phyloP scores from a whole-genome alignment of 495 filamentous ascomycete genomes.

The Bacidia gigantensis region DNA sequence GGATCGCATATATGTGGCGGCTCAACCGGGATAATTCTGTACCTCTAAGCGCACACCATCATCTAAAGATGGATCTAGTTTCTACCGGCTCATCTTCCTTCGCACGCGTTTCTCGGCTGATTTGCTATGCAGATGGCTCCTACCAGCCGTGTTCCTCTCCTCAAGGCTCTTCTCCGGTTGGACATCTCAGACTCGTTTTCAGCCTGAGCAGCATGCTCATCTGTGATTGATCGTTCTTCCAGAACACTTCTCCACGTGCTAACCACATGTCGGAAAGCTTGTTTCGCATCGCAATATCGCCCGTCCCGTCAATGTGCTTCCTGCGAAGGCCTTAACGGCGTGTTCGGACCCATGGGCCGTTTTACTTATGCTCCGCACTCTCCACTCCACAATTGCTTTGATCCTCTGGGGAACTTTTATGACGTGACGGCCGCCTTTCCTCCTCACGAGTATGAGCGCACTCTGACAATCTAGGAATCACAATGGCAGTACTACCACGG shows the following conservation, averaged over 20 bases:
- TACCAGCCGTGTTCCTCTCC: not conserved
- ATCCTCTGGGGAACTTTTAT: not conserved
- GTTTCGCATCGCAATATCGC: not conserved
- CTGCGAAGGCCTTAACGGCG: not conserved
- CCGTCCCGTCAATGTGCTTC: not conserved
- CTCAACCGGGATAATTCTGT: not conserved
- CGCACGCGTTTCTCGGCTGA: not conserved
- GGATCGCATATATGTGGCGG: not conserved
- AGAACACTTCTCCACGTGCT: not conserved
- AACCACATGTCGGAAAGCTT: not conserved
- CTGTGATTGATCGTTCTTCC: not conserved
- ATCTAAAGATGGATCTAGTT: not conserved
- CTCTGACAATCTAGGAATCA: not conserved
- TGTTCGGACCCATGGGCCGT: not conserved
- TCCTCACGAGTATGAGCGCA: not conserved
- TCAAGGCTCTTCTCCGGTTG: not conserved
- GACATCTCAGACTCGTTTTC: not conserved
- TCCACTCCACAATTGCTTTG: too few species aligned
- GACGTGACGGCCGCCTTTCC: not conserved
- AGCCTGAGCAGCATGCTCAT: not conserved
- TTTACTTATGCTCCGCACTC: not conserved
- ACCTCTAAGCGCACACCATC: not conserved
- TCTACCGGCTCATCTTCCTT: not conserved
- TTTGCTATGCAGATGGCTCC: not conserved
- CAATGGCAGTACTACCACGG: conserved; percentile 3